phyloP scores from a whole-genome alignment of 1,139 yeast genomes.

The Zygosaccharomyces pseudobailii region DNA sequence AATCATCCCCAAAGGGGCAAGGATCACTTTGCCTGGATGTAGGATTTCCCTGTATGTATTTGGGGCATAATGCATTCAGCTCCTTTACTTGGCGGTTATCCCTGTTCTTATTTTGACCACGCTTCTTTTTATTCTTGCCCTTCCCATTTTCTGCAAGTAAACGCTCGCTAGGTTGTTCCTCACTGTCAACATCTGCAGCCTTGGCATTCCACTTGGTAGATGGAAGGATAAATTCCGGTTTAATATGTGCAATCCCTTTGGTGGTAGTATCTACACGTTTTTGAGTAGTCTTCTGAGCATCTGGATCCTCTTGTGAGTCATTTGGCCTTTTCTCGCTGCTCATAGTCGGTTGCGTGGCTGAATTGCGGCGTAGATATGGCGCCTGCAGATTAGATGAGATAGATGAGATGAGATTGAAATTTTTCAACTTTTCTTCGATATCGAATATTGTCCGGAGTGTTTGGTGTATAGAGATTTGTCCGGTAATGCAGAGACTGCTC shows the following conservation, averaged over 20 bases:
- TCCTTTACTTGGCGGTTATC: constrained; percentile 71
- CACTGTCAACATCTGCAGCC: constrained; percentile 37
- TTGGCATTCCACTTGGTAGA: constrained; percentile 13
- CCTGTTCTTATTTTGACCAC: constrained; percentile 90
- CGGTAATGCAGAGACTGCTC: not conserved
- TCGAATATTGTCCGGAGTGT: not conserved
- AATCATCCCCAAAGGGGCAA: constrained; percentile 70
- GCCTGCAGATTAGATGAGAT: constrained; percentile 12
- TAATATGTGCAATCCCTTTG: constrained; percentile 63
- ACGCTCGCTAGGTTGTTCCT: constrained; percentile 42
- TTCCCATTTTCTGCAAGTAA: constrained; percentile 24
- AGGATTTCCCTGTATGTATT: constrained; percentile 48
- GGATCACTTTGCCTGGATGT: constrained; percentile 32
- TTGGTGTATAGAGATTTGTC: not conserved
- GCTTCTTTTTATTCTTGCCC: constrained; percentile 45
- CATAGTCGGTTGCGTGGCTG: not conserved
- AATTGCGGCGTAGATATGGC: not conserved
- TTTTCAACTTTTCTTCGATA: constrained; percentile 4
- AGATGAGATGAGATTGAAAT: constrained; percentile 10
- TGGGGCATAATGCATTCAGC: constrained; percentile 60
- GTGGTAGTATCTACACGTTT: constrained; percentile 15
- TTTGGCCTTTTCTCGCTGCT: constrained; percentile 8
- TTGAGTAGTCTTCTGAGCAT: not conserved
- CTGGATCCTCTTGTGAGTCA: constrained; percentile 2
- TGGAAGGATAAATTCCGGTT: constrained; percentile 52